Evolutionary conservation across 768 basidiomycete genomes (phyloP), one percentile per base, ranked within the genome.

Genomic region (Russula abietina): DNA sequence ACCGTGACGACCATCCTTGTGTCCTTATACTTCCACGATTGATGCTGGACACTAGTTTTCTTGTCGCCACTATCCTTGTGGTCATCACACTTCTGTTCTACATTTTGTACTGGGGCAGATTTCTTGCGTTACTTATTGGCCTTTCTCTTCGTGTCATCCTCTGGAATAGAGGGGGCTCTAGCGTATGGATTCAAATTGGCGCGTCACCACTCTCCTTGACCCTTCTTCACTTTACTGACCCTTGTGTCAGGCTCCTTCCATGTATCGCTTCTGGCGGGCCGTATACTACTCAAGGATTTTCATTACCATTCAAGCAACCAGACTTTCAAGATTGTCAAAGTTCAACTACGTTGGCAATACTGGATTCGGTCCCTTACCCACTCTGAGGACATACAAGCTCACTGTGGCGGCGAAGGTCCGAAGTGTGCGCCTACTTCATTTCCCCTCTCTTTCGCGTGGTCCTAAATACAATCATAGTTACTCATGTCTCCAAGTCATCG

Each of bases 301-400:
- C 78, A 82, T 19, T 98, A 98, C 72, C 85, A 96, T 73, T 95
- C 93, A 2, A 89, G 91, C 71, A 98, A 96, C 73, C 89, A 97
- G 73, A 91, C 89, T 22, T 79, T 95, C 49, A 85, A 85, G 65
- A 80, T 93, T 55, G 83, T 92, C 52, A 91, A 92, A 73, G 90
- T 87, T 1, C 85, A 92, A 70, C 73, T 98, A 53, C 88, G 88
- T 67, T 98, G 95, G 93, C 81, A 92, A 66, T 98, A 96, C 73
- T 98, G 96, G 96, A 80, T 92, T 53, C 85, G 93, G 60, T 77
- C 81, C 45, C 88, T 93, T 2, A 83, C 88, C 10, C 81, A 83
- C n/a, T 88, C 87, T 66, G 83, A 87, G 53, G 89, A 91, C 67
- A 74, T 90, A 61, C 74, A 74, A 68, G 69, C 74, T 64, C 69